Base-by-base conservation (phyloP, 2,329 filamentous ascomycete species). In the Aspergillus novoparasiticus region DNA sequence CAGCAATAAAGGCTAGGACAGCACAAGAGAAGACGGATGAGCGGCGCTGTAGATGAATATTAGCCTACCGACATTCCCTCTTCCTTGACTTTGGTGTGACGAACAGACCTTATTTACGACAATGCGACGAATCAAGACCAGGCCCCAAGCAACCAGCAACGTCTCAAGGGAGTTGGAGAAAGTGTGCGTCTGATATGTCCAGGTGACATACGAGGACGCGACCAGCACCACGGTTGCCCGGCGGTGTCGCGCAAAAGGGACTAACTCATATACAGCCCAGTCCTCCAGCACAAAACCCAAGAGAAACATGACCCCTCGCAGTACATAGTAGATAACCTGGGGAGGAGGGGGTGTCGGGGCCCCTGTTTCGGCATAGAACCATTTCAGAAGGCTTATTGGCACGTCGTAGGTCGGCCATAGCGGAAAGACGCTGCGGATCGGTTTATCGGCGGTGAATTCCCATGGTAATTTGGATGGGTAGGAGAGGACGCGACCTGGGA, bases 151-250 rank as follows among this genome's bases (percentile, higher is more conserved):
- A 58, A 99, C 93, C 57, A 94, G 86, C 70, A 99, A 83, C 3
- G 95, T 98, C 82, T 99, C 95, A 69, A 98, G 86, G 65, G 94
- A 96, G 80, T 99, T 99, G 66, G 94, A 98, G 78, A 99, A 98
- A 14, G 95, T 98, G 79, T 99, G 95, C 21, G 93, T 95, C 80
- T 99, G 95, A 80, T 94, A 97, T 51, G 94, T 97, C 94, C 95
- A 99, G 55, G 95, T 99, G 70, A 97, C 94, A 80, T 98, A 99
- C 30, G 93, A 97, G 32, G 94, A 98, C 53, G 94, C 93, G 64
- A 97, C 91, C 62, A 99, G 85, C 53, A 96, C 83, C 51, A 96
- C 87, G 11, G 93, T 92, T 60, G 90, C 83, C 70, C 87, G 87
- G 66, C 93, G 89, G 72, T 86, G 82, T 64, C 89, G 89, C 66